Evolutionary conservation across 2,329 filamentous ascomycete species (phyloP).

Genomic region (Hyphodiscus sp.): DNA sequence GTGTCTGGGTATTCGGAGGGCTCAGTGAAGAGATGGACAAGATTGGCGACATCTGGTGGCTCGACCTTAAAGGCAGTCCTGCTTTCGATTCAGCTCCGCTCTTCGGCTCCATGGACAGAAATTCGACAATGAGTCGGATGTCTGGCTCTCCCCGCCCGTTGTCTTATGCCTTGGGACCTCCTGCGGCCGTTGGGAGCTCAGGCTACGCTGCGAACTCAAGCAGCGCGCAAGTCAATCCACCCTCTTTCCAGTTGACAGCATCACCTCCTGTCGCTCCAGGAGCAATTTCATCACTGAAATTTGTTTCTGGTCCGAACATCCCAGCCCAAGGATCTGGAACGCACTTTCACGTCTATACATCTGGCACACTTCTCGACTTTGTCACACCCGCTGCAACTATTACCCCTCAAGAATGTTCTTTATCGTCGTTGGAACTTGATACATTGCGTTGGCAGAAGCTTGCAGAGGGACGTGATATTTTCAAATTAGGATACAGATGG

Average conservation of each 20-base stretch:
- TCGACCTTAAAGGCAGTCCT: conserved; percentile 86
- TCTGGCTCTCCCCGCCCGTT: conserved; percentile 45
- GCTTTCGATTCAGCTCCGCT: conserved; percentile 69
- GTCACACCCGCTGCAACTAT: conserved; percentile 88
- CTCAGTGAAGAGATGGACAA: conserved; percentile 96
- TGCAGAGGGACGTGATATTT: conserved; percentile 89
- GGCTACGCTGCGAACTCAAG: conserved; percentile 64
- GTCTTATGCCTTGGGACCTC: conserved; percentile 41
- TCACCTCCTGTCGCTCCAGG: conserved; percentile 85
- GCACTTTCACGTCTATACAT: conserved; percentile 93
- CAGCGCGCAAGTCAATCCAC: conserved; percentile 59
- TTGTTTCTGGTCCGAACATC: conserved; percentile 78
- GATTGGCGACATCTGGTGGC: conserved; percentile 92
- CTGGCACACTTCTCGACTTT: conserved; percentile 87
- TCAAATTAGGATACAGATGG: conserved; percentile 88
- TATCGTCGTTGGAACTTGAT: conserved; percentile 82
- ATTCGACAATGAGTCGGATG: conserved; percentile 26
- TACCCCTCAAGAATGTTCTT: conserved; percentile 77
- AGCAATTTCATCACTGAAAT: conserved; percentile 82
- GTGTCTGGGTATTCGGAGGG: conserved; percentile 94
- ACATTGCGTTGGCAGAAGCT: conserved; percentile 90
- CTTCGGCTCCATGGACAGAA: conserved; percentile 44
- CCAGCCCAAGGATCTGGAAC: conserved; percentile 85
- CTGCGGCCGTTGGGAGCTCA: conserved; percentile 49
- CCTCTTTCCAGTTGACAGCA: conserved; percentile 58